Evolutionary conservation across 495 filamentous ascomycete genomes (phyloP).

Genomic region (Lophiostoma macrostomum): DNA sequence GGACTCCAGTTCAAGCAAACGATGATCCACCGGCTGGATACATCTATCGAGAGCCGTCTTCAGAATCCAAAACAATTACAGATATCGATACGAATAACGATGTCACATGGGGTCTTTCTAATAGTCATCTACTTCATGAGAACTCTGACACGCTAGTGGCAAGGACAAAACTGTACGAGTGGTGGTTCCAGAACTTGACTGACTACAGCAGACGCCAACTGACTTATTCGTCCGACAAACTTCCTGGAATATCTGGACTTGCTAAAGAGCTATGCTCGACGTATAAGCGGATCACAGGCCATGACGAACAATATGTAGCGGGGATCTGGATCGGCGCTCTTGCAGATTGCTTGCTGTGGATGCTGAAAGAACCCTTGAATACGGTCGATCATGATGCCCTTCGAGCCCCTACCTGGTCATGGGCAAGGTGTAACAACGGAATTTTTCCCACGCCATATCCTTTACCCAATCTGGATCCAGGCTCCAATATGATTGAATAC

Average conservation of each 20-base stretch:
- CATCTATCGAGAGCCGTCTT: too few species aligned
- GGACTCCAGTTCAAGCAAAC: too few species aligned
- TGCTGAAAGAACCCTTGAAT: not conserved
- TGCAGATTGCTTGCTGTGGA: not conserved
- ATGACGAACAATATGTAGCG: not conserved
- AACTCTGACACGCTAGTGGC: not conserved
- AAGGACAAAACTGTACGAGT: not conserved
- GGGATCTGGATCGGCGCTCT: not conserved
- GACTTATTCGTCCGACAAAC: not conserved
- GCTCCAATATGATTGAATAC: too few species aligned
- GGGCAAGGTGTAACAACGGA: too few species aligned
- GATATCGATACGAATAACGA: too few species aligned
- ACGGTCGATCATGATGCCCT: not conserved
- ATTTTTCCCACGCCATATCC: too few species aligned
- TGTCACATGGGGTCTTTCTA: too few species aligned
- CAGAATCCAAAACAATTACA: too few species aligned
- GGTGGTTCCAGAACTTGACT: not conserved
- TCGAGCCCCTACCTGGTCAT: not conserved
- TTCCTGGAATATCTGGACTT: not conserved
- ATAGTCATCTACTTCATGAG: not conserved
- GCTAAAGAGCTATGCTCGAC: not conserved
- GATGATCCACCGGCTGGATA: too few species aligned
- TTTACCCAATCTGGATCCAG: too few species aligned
- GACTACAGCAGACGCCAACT: conserved; percentile 6
- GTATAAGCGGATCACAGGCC: too few species aligned